These are phyloP conservation scores for Closterium sp. DNA, from an alignment of 139 green algal species.

Conservation along the genomic window DNA sequence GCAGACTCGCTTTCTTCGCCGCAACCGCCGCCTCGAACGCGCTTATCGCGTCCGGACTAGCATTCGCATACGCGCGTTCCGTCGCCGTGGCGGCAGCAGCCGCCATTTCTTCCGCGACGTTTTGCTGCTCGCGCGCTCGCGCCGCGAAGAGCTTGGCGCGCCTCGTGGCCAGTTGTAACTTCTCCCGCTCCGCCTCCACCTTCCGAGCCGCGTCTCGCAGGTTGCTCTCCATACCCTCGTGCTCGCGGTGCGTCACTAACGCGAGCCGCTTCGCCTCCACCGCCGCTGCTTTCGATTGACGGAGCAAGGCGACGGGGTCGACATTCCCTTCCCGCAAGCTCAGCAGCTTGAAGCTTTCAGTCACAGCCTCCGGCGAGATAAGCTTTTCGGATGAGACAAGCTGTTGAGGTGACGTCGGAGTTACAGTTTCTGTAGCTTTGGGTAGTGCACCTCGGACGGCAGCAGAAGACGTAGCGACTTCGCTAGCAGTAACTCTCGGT, in stretches of 20 bases:
- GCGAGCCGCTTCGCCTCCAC: not conserved
- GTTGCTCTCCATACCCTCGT: not conserved
- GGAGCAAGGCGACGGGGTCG: not conserved
- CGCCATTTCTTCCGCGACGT: not conserved
- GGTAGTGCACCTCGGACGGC: not conserved
- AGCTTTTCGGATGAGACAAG: too few relatives aligned
- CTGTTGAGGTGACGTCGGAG: too few relatives aligned
- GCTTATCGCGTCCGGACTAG: not conserved
- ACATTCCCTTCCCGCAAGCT: not conserved
- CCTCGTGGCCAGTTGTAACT: not conserved
- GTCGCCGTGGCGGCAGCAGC: not conserved
- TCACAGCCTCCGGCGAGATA: too few relatives aligned
- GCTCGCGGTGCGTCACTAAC: not conserved
- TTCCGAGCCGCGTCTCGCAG: not conserved
- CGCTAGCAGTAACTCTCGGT: not conserved
- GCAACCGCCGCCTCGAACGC: not conserved
- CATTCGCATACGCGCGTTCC: not conserved
- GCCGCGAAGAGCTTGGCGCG: not conserved
- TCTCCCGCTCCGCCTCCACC: not conserved
- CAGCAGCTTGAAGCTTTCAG: too few relatives aligned
- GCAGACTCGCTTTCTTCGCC: not conserved
- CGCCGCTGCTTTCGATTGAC: not conserved
- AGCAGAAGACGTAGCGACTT: not conserved
- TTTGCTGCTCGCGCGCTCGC: not conserved
- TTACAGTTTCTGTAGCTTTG: not conserved